These are phyloP conservation scores for Penstemon barbatus DNA, from an alignment of 257 asterid genomes.

Conservation along the genomic window DNA sequence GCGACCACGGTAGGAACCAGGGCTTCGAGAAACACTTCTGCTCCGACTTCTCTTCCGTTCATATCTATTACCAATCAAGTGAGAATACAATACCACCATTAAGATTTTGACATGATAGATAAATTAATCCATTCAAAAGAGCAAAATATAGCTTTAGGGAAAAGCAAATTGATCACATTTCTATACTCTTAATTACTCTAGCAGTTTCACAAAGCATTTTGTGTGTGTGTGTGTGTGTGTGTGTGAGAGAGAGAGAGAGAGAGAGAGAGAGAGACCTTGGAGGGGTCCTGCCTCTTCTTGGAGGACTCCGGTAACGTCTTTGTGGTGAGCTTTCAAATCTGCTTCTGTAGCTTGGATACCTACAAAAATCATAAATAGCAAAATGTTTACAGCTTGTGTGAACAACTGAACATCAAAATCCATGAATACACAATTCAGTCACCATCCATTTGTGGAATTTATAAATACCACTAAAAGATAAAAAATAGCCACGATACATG, in stretches of 20 bases:
- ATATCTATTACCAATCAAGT: conserved; percentile 42
- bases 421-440: too few species aligned
- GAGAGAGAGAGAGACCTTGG: conserved; percentile 58
- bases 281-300: conserved; percentile 86
- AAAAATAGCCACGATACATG: too few species aligned
- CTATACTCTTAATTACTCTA: background rate
- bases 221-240: background rate
- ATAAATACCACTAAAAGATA: too few species aligned
- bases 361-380: conserved; percentile 28
- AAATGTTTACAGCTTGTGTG: background rate
- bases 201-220: background rate
- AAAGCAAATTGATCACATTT: background rate
- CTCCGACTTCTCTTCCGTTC: conserved; percentile 68
- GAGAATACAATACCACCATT: background rate
- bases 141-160: background rate
- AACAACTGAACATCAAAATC: background rate
- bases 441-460: too few species aligned
- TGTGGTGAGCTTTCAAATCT: conserved; percentile 67
- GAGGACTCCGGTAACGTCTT: conserved; percentile 63
- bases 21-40: conserved; percentile 79
- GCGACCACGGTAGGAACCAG: conserved; percentile 47
- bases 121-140: background rate
- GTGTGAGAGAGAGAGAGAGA: background rate
- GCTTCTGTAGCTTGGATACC: conserved; percentile 72
- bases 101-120: background rate